phyloP scores from a whole-genome alignment of 108 stramenopile species.

The Fragilariopsis cylindrus region DNA sequence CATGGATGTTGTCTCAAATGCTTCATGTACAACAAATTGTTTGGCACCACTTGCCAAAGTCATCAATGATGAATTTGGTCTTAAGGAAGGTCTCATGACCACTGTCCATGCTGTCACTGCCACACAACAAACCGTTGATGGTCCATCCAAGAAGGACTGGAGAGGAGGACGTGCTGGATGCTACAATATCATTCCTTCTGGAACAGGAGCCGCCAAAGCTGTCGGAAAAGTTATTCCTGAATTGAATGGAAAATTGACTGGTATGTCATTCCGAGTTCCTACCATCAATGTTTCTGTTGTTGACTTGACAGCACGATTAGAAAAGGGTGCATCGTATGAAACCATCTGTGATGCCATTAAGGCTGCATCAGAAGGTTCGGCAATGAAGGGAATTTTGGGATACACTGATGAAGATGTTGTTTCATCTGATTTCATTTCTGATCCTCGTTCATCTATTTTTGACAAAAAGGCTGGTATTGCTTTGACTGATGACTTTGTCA shows the following conservation, averaged over 20 bases:
- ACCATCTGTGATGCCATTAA: slow-evolving; percentile 95
- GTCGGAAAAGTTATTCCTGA: slow-evolving; percentile 96
- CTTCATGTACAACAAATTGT: slow-evolving; percentile 99
- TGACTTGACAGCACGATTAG: slow-evolving; percentile 93
- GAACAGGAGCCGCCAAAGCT: slow-evolving; percentile 96
- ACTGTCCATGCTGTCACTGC: slow-evolving; percentile 99
- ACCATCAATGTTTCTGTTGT: slow-evolving; percentile 98
- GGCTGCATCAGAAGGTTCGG: slow-evolving; percentile 89
- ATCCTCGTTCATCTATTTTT: slow-evolving; percentile 92
- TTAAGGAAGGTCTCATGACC: slow-evolving; percentile 98
- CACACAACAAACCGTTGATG: slow-evolving; percentile 97
- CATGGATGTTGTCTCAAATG: slow-evolving; percentile 98
- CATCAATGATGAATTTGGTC: slow-evolving; percentile 96
- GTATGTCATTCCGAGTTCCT: slow-evolving; percentile 99
- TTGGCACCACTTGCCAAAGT: slow-evolving; percentile 98
- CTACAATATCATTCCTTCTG: slow-evolving; percentile 98
- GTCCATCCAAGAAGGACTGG: slow-evolving; percentile 98
- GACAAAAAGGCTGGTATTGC: slow-evolving; percentile 98
- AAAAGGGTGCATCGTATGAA: slow-evolving; percentile 94
- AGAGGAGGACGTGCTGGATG: slow-evolving; percentile 97
- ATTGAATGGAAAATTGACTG: slow-evolving; percentile 98
- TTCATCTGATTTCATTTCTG: slow-evolving; percentile 94
- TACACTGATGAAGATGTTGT: slow-evolving; percentile 96
- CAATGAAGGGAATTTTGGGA: slow-evolving; percentile 92
- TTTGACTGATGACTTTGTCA: slow-evolving; percentile 96